Base-by-base conservation (phyloP, 1,284 basidiomycete genomes). In the Wolfiporia cocos region DNA sequence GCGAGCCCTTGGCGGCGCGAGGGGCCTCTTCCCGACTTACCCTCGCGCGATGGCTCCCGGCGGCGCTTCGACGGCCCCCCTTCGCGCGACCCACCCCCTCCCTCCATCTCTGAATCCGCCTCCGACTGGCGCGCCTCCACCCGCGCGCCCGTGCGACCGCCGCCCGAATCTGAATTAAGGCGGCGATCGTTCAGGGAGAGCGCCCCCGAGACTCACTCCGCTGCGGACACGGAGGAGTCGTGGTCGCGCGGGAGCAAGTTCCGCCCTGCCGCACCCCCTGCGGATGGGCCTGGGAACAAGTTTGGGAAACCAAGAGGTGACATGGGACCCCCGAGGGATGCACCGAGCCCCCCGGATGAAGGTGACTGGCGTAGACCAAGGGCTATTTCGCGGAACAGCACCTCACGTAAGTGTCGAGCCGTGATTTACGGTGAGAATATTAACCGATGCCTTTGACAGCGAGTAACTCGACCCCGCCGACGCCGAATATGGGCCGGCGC, bases 1-100 rank as follows among this genome's bases (percentile, higher is more conserved):
- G 78, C 82, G 35, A 75, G 67, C 18, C 82, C 81, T 47, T 97
- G 93, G 93, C 76, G 93, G 42, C 82, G 93, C 44, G 81, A 91
- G 9, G 90, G 87, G 1, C 94, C 93, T 34, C 76, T 94, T 17
- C 83, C 87, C n/a, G 73, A 83, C 52, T 55, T 69, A 2, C 66
- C 65, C 15, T 63, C 68, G 22, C 74, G 77, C 15, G 83, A 85
- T 43, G 62, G 72, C 12, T 72, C 79, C 14, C 77, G 78, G 30
- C 75, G 83, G 44, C 77, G 78, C 36, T 75, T 74, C 49, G 86
- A 88, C 15, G 74, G 71, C 0, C 63, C 65, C 21, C 44, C 67
- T 17, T 63, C 51, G 22, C 53, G 59, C 38, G 57, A 64, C 39
- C 73, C 80, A 34, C 68, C 73, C 39, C 53, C 68, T 9, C 59